These are phyloP conservation scores for Diaporthe citriasiana DNA, from an alignment of 2,329 filamentous ascomycete species.

Conservation along the genomic window DNA sequence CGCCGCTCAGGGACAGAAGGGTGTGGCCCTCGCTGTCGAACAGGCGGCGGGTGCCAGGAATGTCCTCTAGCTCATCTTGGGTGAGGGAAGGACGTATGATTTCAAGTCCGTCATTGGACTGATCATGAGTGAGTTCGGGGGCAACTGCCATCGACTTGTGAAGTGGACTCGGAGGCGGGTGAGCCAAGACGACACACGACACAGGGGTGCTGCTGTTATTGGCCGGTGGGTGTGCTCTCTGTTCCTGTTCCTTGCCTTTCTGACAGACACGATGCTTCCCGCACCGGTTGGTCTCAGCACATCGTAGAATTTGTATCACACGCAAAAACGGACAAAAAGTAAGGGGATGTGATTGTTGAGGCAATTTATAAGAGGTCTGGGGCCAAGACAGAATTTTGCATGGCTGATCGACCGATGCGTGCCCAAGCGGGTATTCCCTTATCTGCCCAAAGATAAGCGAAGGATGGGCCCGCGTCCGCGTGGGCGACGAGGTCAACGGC, in stretches of 20 bases:
- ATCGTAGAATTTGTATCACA: conserved; percentile 33
- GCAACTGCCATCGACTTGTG: conserved; percentile 41
- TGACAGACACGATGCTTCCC: conserved; percentile 41
- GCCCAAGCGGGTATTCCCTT: conserved; percentile 34
- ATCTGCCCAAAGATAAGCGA: conserved; percentile 34
- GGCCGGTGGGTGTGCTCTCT: background rate
- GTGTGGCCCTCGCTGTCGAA: conserved; percentile 42
- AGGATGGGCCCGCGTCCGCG: conserved; percentile 5
- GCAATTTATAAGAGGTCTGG: conserved; percentile 26
- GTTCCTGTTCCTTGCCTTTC: conserved; percentile 8
- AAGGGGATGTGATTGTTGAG: conserved; percentile 7
- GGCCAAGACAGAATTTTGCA: conserved; percentile 38
- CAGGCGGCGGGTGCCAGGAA: conserved; percentile 41
- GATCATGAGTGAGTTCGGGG: conserved; percentile 36
- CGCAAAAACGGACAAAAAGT: background rate
- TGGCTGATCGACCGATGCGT: conserved; percentile 29
- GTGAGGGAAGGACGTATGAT: conserved; percentile 40
- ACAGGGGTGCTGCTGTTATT: conserved; percentile 3
- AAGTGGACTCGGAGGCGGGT: conserved; percentile 31
- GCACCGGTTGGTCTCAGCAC: conserved; percentile 43
- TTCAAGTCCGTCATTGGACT: conserved; percentile 40
- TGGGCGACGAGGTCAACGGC: conserved; percentile 21
- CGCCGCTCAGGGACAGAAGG: conserved; percentile 40
- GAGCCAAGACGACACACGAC: conserved; percentile 32
- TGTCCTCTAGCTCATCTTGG: conserved; percentile 42